Conservation (phyloP, 805 yeast species). For the Candida parachauliodes region DNA sequence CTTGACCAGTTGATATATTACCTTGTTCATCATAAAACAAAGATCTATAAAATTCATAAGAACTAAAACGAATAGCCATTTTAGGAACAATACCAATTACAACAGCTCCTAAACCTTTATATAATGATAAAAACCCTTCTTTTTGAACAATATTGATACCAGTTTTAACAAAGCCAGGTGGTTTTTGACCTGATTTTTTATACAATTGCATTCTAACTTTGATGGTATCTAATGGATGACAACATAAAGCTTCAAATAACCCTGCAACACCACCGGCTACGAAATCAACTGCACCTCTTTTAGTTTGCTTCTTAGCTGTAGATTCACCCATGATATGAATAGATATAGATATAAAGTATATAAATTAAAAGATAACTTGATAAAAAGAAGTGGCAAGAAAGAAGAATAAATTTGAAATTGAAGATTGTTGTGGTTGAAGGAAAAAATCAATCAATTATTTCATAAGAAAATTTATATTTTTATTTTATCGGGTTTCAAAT, state of each 20-base stretch:
- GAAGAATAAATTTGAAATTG: background rate
- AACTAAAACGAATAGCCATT: conserved; percentile 95
- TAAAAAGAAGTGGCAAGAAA: background rate
- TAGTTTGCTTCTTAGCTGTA: conserved; percentile 22
- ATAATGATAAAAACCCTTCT: conserved; percentile 81
- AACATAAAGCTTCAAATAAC: conserved; percentile 91
- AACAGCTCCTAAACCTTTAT: conserved; percentile 96
- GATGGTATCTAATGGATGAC: conserved; percentile 97
- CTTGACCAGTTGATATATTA: conserved; percentile 64
- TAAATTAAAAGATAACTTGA: background rate
- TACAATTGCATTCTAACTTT: conserved; percentile 96
- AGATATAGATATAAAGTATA: conserved; percentile 3
- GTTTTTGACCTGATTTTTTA: conserved; percentile 64
- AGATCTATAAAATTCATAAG: conserved; percentile 84
- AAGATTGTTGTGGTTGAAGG: background rate
- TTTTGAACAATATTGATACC: conserved; percentile 73
- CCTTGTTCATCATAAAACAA: conserved; percentile 63
- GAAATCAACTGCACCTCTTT: conserved; percentile 54
- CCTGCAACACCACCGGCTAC: conserved; percentile 98
- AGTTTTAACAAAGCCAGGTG: conserved; percentile 83
- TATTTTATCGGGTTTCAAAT: no score
- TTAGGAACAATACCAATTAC: conserved; percentile 96
- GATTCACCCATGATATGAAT: conserved; percentile 6
- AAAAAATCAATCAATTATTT: background rate
- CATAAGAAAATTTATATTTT: background rate